Base-by-base conservation (phyloP, 2,329 filamentous ascomycete genomes). In the Xylaria sp. region DNA sequence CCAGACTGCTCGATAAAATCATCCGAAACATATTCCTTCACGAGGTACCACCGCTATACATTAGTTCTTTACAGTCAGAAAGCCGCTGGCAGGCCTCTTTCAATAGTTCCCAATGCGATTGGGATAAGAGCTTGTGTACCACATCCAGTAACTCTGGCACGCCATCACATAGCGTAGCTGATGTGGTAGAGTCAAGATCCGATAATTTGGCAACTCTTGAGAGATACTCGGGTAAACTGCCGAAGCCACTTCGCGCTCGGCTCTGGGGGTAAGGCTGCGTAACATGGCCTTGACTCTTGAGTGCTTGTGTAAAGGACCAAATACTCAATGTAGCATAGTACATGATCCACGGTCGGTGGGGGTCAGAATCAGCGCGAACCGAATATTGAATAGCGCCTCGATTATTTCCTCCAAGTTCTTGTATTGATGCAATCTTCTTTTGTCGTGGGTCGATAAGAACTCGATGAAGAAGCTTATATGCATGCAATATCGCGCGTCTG, bases 321-420 rank as follows among this genome's bases (percentile, higher is more conserved):
- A 97, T 93, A 58, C 93, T 92, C 63, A 97, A 83, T 0, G 91
- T 89, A 0, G 94, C 92, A 74, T 95, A 95, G 81, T 97, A 97
- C 78, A 97, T 87, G 52, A 97, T 92, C 94, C 94, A 97, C 0
- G 94, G 93, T 31, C 94, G 87, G 74, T 97, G 95, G 25, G 96
- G 89, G 31, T 97, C 88, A 37, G 91, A 89, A 76, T 97, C 94
- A 72, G 91, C 90, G 41, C 91, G 88, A 13, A 93, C 91, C 0
- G 89, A 91, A 79, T 97, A 97, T 20, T 86, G 81, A 37, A 83
- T 83, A 3, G 80, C 80, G 15, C 80, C 81, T 20, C 76, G 72
- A 37, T 73, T 76, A 13, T 73, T 56, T 0, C 72, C n/a, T 18
- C 73, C n/a, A 54, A 67, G 66, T 66, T 77, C 72, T 78, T 75